Conservation (phyloP, 345 rosid genomes). For the Fremontodendron californicum region DNA sequence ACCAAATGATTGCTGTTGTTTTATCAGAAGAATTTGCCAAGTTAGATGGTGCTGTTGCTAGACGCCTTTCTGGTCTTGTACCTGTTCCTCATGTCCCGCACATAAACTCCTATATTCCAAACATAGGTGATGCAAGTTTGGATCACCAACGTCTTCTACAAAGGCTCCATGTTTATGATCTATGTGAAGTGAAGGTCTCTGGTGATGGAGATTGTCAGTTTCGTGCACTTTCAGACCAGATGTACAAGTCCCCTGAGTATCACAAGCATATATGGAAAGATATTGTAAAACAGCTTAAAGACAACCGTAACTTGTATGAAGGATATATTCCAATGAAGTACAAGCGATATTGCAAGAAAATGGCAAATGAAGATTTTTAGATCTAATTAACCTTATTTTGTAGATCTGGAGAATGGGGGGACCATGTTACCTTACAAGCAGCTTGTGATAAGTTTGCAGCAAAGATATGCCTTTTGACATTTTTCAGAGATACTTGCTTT, state of each 20-base stretch:
- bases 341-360: too few relatives aligned
- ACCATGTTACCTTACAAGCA: constrained; percentile 87
- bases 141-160: too few relatives aligned
- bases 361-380: background rate
- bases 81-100: constrained; percentile 75
- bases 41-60: constrained; percentile 64
- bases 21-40: constrained; percentile 73
- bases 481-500: constrained; percentile 87
- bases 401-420: constrained; percentile 95
- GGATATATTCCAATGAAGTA: too few relatives aligned
- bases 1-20: constrained; percentile 74
- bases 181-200: too few relatives aligned
- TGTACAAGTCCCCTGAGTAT: constrained; percentile 76
- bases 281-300: too few relatives aligned
- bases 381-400: constrained; percentile 18
- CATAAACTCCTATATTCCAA: constrained; percentile 76
- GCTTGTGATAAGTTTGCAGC: constrained; percentile 97
- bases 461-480: constrained; percentile 87
- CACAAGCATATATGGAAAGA: too few relatives aligned
- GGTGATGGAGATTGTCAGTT: constrained; percentile 73
- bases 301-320: too few relatives aligned
- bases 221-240: constrained; percentile 90
- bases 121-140: too few relatives aligned
- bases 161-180: too few relatives aligned
- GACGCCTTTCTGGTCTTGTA: too few relatives aligned